These are phyloP conservation scores for Eucalyptus victrix DNA, from an alignment of 345 rosid genomes.

Conservation along the genomic window DNA sequence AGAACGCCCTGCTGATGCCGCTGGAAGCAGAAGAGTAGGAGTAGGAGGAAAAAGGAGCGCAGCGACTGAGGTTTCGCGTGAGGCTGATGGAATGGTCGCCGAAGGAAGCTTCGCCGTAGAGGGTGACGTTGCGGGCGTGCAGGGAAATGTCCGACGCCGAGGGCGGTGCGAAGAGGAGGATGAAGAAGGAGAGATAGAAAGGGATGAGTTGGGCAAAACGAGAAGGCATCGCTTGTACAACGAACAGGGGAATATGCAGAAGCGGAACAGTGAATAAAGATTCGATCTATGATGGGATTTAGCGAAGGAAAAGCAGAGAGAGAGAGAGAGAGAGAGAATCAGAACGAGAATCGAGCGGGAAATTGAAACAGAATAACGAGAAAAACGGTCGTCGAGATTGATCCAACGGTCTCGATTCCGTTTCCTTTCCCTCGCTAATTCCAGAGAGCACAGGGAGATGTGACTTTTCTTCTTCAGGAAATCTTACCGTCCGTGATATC, in stretches of 20 bases:
- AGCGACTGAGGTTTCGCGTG: slow-evolving; percentile 48
- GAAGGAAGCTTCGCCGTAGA: slow-evolving; percentile 58
- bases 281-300: not conserved
- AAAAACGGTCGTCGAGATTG: not conserved
- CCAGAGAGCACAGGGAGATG: not conserved
- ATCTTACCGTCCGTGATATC: not conserved
- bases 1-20: not conserved
- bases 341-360: not conserved
- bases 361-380: not conserved
- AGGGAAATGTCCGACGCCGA: not conserved
- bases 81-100: slow-evolving; percentile 42
- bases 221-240: not conserved
- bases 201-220: not conserved
- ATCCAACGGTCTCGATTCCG: not conserved
- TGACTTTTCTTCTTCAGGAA: not conserved
- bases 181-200: slow-evolving; percentile 6
- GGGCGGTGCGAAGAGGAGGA: slow-evolving; percentile 15
- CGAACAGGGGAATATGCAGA: slow-evolving; percentile 12
- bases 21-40: slow-evolving; percentile 19
- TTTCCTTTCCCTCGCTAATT: not conserved
- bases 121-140: slow-evolving; percentile 38
- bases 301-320: not conserved
- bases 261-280: not conserved
- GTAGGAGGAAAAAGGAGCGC: slow-evolving; percentile 3
- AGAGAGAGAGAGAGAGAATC: not conserved